Base-by-base conservation (phyloP, 371 early-diverging fungal species). In the Mortierella sp. region DNA sequence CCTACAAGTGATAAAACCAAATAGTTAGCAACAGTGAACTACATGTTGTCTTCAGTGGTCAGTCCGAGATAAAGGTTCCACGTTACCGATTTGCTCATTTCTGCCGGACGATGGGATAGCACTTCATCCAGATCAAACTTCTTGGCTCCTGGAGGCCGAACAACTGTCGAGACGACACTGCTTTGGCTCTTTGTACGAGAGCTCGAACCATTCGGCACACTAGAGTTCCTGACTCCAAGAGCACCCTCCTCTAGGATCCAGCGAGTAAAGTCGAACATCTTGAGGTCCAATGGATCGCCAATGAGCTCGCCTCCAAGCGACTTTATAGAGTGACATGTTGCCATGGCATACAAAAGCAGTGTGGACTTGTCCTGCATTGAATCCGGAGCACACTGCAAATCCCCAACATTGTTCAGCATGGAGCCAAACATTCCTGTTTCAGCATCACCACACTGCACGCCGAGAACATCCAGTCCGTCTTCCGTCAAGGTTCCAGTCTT, bases 401-500 rank as follows among this genome's bases (percentile, higher is more conserved):
- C 63, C 34, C 60, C 53, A 4, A 82, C 54, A 1, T 57, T 39
- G 10, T 63, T 66, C 27, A 66, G 60, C 55, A 86, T 81, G 3
- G 80, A 58, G 4, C 81, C 85, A 64, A 87, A 86, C 9, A 64
- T 47, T 17, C 71, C 67, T 9, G 63, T 60, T 16, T 72, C 79
- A 19, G 59, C 54, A 16, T 71, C 60, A 0, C 84, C 78, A 17
- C 85, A 76, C 9, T 88, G 91, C 25, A 97, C 90, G 16, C 98
- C 98, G 47, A 96, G 86, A 12, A 99, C 94, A 72, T 98, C 99
- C 47, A 99, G 81, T 0, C 98, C 99, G 69, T 99, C 98, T 73
- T 98, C 96, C 1, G 99, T 99, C 49, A 99, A 79, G 6, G 99
- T 99, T 2, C 99, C 99, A 6, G 99, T 99, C 81, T 99, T 99